phyloP scores from a whole-genome alignment of 352 stramenopile genomes.

The Pythium utonaiense region DNA sequence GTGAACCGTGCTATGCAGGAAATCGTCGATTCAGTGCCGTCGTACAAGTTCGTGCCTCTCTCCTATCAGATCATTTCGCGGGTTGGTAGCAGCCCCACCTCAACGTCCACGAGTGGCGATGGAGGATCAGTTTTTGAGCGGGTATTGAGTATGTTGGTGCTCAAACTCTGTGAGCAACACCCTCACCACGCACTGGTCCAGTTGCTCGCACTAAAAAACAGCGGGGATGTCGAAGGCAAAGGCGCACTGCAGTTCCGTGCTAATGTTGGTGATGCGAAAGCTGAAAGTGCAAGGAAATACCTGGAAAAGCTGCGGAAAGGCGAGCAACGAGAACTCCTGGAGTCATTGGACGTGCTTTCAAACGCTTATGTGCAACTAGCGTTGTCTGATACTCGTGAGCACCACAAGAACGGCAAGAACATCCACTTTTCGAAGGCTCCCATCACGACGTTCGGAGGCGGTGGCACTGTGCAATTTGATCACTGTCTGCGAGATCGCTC shows the following conservation, averaged over 20 bases:
- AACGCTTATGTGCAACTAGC: slow-evolving; percentile 79
- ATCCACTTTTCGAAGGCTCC: slow-evolving; percentile 63
- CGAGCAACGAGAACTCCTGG: slow-evolving; percentile 51
- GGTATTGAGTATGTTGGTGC: slow-evolving; percentile 85
- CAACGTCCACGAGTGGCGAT: slow-evolving; percentile 6
- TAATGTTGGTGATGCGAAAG: slow-evolving; percentile 80
- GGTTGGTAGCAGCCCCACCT: slow-evolving; percentile 56
- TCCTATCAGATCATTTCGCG: slow-evolving; percentile 98
- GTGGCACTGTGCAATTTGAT: slow-evolving; percentile 53
- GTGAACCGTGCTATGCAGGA: slow-evolving; percentile 86
- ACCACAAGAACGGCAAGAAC: slow-evolving; percentile 69
- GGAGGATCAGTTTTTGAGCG: slow-evolving; percentile 64
- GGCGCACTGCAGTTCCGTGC: slow-evolving; percentile 69
- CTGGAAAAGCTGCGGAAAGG: slow-evolving; percentile 56
- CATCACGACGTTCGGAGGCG: slow-evolving; percentile 33
- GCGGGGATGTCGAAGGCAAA: slow-evolving; percentile 84
- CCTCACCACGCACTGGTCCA: slow-evolving; percentile 96
- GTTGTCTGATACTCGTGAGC: slow-evolving; percentile 74
- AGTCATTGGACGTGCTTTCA: slow-evolving; percentile 71
- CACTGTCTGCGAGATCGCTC: slow-evolving; percentile 62
- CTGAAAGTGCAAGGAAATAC: slow-evolving; percentile 57
- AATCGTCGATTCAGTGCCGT: slow-evolving; percentile 84
- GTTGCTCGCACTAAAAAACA: slow-evolving; percentile 94
- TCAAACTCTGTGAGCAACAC: slow-evolving; percentile 92
- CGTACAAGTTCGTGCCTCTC: slow-evolving; percentile 95